These are phyloP conservation scores for Calonectria pauciramosa DNA, from an alignment of 2,329 filamentous ascomycete species.

Conservation along the genomic window DNA sequence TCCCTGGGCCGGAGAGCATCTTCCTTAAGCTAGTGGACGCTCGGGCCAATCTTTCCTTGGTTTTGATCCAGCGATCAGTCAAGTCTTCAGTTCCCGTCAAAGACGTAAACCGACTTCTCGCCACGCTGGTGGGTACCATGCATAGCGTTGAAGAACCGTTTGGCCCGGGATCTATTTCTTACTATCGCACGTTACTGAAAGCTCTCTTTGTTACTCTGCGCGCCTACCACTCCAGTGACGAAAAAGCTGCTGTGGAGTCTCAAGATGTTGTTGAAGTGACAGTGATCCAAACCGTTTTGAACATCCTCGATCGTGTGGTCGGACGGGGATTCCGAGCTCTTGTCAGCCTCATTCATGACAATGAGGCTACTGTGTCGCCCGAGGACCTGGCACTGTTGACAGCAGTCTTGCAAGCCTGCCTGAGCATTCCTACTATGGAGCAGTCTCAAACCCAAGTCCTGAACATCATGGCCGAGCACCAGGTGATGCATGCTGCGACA, in stretches of 20 bases:
- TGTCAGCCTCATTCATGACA: slow-evolving; percentile 85
- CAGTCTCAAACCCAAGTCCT: slow-evolving; percentile 79
- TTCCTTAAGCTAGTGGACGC: slow-evolving; percentile 83
- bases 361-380: slow-evolving; percentile 71
- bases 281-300: slow-evolving; percentile 76
- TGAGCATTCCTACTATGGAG: slow-evolving; percentile 83
- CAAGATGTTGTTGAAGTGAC: slow-evolving; percentile 56
- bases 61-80: slow-evolving; percentile 84
- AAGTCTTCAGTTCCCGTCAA: slow-evolving; percentile 65
- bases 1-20: slow-evolving; percentile 82
- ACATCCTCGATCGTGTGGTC: slow-evolving; percentile 84
- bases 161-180: slow-evolving; percentile 67
- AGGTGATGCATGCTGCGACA: slow-evolving; percentile 83
- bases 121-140: slow-evolving; percentile 65
- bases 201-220: slow-evolving; percentile 87
- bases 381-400: slow-evolving; percentile 90
- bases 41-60: slow-evolving; percentile 84
- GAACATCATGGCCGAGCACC: slow-evolving; percentile 77
- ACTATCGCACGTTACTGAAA: slow-evolving; percentile 88
- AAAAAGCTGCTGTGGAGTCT: slow-evolving; percentile 48
- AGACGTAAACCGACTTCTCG: slow-evolving; percentile 66
- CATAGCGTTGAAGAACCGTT: slow-evolving; percentile 69
- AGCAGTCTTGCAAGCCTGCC: slow-evolving; percentile 86
- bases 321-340: slow-evolving; percentile 86
- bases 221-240: slow-evolving; percentile 64